A percentile compares a stretch with the other conserved stretches of the same genome.
These are phyloP conservation scores for Arthroderma sp. DNA, from an alignment of 2,329 filamentous ascomycete genomes.

Conservation along the genomic window DNA sequence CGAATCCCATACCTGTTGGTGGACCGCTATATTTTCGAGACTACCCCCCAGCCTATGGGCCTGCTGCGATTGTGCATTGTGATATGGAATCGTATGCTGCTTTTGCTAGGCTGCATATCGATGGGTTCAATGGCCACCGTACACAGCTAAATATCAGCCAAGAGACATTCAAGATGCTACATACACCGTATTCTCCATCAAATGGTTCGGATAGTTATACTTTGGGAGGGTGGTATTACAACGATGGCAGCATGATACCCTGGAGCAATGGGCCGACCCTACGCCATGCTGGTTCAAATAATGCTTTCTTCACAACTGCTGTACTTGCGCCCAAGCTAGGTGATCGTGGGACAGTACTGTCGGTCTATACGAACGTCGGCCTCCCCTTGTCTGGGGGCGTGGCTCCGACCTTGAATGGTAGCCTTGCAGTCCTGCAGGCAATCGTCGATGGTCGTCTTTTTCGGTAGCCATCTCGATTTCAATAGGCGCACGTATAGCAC, in stretches of 20 bases:
- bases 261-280: slow-evolving; percentile 6
- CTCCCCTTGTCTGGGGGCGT: too few species aligned
- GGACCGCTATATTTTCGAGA: slow-evolving; percentile 5
- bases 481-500: too few species aligned
- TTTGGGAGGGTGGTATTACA: slow-evolving; percentile 5
- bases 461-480: too few species aligned
- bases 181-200: slow-evolving; percentile 4
- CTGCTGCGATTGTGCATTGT: slow-evolving; percentile 5
- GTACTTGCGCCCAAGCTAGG: slow-evolving; percentile 1
- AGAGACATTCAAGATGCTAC: slow-evolving; percentile 5
- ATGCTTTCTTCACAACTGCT: background rate
- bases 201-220: background rate
- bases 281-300: slow-evolving; percentile 3
- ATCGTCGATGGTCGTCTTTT: too few species aligned
- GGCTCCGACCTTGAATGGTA: too few species aligned
- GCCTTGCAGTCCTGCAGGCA: too few species aligned
- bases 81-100: slow-evolving; percentile 5
- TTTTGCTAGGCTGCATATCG: slow-evolving; percentile 5
- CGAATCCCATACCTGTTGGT: slow-evolving; percentile 2
- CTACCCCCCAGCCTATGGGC: slow-evolving; percentile 4
- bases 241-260: background rate
- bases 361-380: slow-evolving; percentile 1
- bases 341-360: background rate
- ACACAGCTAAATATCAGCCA: slow-evolving; percentile 2
- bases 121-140: slow-evolving; percentile 5